Conservation (phyloP, 208 protist species). For the Crithidia thermophila region DNA sequence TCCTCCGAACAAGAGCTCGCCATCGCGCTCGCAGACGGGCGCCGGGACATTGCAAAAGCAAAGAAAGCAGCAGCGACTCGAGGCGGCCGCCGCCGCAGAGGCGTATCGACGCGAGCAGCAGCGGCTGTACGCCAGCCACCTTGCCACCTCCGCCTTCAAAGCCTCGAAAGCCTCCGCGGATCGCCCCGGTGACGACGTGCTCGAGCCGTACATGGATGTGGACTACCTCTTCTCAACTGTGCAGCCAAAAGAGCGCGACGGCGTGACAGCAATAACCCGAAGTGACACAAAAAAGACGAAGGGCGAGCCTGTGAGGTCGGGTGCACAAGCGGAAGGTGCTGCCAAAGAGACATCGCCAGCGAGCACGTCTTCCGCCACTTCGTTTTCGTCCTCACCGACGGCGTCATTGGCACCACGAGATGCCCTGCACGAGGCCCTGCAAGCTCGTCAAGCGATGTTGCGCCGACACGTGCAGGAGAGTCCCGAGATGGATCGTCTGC, state of each 20-base stretch:
- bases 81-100: background rate
- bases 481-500: conserved; percentile 35
- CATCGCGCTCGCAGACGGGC: too few species aligned
- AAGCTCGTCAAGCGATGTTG: conserved; percentile 26
- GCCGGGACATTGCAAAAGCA: background rate
- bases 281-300: too few species aligned
- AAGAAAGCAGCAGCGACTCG: background rate
- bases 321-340: background rate
- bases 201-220: conserved; percentile 18
- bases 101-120: conserved; percentile 29
- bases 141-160: background rate
- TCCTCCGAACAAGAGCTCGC: too few species aligned
- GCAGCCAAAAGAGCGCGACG: background rate
- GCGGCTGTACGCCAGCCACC: conserved; percentile 23
- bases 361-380: too few species aligned
- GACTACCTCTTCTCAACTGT: conserved; percentile 17
- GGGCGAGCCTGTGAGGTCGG: background rate
- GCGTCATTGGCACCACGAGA: background rate
- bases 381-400: background rate
- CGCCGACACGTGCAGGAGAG: conserved; percentile 22
- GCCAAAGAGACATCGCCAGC: background rate
- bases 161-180: background rate
- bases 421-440: conserved; percentile 26
- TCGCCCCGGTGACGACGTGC: background rate
- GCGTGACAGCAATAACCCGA: too few species aligned